phyloP scores from a whole-genome alignment of 225 moss, liverwort and hornwort species.

The Polytrichum commune region DNA sequence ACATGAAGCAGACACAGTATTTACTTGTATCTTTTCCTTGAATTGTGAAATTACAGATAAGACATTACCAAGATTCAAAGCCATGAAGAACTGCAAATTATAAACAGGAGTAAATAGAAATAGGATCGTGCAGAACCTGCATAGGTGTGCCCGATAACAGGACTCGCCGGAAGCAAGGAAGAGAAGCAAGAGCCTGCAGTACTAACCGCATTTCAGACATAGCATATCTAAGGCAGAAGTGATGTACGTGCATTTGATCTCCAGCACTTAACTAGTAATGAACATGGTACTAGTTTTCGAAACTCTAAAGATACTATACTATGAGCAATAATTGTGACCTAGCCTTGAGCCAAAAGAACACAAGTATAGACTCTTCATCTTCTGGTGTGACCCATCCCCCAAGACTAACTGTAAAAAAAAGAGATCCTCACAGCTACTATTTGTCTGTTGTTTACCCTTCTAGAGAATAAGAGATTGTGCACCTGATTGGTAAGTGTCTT shows the following conservation, averaged over 20 bases:
- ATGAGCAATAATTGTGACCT: no score
- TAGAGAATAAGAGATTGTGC: neutral
- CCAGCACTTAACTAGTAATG: no score
- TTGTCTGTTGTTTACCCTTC: no score
- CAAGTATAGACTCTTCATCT: no score
- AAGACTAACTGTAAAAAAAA: no score
- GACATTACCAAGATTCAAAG: neutral
- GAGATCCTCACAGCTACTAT: no score
- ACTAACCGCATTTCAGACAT: constrained; percentile 17
- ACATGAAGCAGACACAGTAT: neutral
- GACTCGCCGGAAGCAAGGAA: constrained; percentile 87
- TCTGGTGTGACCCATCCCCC: no score
- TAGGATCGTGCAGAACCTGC: constrained; percentile 47
- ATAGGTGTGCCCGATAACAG: constrained; percentile 95
- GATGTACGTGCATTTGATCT: no score
- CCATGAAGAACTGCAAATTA: neutral
- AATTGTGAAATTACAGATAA: neutral
- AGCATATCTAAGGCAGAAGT: no score
- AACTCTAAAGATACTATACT: no score
- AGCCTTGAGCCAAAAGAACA: no score
- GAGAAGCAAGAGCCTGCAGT: constrained; percentile 87
- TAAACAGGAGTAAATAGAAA: neutral
- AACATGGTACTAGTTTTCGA: no score
- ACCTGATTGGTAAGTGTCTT: constrained; percentile 98
- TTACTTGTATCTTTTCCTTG: neutral